Evolutionary conservation across 179 eudicot genomes (phyloP).

Genomic region (Amaranthus tricolor): DNA sequence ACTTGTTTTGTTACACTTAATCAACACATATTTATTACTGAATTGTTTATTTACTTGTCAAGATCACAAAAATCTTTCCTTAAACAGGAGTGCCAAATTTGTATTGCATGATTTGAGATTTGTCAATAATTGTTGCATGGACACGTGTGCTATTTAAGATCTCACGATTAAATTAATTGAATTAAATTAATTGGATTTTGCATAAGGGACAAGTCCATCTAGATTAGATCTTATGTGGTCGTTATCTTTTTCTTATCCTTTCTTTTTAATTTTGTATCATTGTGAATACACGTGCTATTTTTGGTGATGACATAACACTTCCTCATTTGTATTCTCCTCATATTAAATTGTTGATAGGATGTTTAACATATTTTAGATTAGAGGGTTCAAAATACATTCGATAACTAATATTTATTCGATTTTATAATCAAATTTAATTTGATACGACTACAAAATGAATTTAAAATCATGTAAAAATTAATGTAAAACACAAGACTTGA

Average conservation of each 20-base stretch:
- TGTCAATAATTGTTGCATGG: slow-evolving; percentile 5
- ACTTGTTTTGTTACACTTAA: neutral
- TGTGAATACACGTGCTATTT: neutral
- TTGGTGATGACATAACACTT: neutral
- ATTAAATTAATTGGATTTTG: neutral
- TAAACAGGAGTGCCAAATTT: neutral
- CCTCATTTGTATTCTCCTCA: no score
- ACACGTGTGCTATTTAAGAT: neutral
- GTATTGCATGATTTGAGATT: neutral
- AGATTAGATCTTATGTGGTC: neutral
- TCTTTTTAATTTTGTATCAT: neutral
- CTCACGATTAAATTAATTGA: neutral
- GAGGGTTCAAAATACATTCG: no score
- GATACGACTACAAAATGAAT: no score
- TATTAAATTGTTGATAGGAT: no score
- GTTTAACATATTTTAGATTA: no score
- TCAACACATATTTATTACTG: neutral
- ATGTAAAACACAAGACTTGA: no score
- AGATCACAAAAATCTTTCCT: slow-evolving; percentile 10
- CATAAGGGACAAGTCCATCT: neutral
- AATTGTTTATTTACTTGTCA: neutral
- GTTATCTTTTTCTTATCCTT: neutral
- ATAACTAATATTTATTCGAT: no score
- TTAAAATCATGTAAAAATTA: no score
- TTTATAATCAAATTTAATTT: no score